Percentiles rank a stretch among this genome's conserved stretches.
Conservation (phyloP, 805 yeast species). For the Candida cerambycidarum region DNA sequence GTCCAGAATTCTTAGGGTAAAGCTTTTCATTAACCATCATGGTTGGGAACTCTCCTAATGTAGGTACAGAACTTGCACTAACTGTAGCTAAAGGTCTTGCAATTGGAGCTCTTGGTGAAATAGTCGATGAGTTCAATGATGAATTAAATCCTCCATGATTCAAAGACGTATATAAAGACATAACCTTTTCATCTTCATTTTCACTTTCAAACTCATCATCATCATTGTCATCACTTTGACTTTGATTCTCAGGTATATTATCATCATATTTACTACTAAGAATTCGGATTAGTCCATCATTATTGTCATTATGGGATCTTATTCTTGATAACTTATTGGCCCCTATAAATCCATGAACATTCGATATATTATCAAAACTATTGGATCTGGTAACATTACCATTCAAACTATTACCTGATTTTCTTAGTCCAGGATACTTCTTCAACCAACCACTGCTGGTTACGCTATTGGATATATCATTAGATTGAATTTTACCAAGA, state of each 20-base stretch:
- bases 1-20: slow-evolving; percentile 20
- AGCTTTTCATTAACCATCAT: slow-evolving; percentile 31
- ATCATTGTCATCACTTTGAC: slow-evolving; percentile 10
- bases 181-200: slow-evolving; percentile 64
- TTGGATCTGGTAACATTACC: slow-evolving; percentile 10
- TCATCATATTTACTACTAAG: slow-evolving; percentile 13
- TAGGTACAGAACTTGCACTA: slow-evolving; percentile 33
- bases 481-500: slow-evolving; percentile 6
- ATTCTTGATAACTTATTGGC: slow-evolving; percentile 12
- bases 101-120: slow-evolving; percentile 19
- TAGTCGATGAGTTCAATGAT: slow-evolving; percentile 23
- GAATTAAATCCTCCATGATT: slow-evolving; percentile 28
- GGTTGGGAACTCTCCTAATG: slow-evolving; percentile 43
- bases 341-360: slow-evolving; percentile 14
- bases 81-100: slow-evolving; percentile 17
- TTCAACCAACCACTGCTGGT: slow-evolving; percentile 25
- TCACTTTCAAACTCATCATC: slow-evolving; percentile 33
- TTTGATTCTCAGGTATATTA: slow-evolving; percentile 4
- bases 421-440: slow-evolving; percentile 24
- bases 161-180: slow-evolving; percentile 63
- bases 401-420: slow-evolving; percentile 9
- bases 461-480: slow-evolving; percentile 7
- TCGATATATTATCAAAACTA: slow-evolving; percentile 14
- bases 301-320: slow-evolving; percentile 11
- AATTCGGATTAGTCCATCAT: slow-evolving; percentile 8